phyloP scores from a whole-genome alignment of 129 eudicot genomes.

The Erigeron canadensis region DNA sequence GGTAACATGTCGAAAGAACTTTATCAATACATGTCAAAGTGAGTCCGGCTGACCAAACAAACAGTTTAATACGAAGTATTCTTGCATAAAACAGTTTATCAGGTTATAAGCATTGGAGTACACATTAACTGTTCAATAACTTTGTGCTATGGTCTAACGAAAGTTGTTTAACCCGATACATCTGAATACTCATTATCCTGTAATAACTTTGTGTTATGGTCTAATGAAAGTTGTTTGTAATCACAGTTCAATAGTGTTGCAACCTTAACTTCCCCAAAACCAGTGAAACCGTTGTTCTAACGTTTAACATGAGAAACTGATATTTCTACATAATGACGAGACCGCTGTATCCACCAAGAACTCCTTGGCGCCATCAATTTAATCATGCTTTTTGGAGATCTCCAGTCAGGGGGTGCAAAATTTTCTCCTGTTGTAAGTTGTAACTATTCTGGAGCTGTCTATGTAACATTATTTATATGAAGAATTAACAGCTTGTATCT shows the following conservation, averaged over 20 bases:
- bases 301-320: slow-evolving; percentile 25
- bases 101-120: neutral
- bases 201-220: neutral
- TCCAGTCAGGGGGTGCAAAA: neutral
- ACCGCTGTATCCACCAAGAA: slow-evolving; percentile 25
- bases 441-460: slow-evolving; percentile 26
- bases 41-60: neutral
- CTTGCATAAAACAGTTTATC: no score
- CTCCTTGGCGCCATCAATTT: neutral
- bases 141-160: slow-evolving; percentile 1
- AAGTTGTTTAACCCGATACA: neutral
- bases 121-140: neutral
- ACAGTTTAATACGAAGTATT: neutral
- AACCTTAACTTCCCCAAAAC: slow-evolving; percentile 33
- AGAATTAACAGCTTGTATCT: slow-evolving; percentile 29
- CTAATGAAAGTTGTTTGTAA: slow-evolving; percentile 23
- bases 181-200: neutral
- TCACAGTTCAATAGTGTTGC: slow-evolving; percentile 85
- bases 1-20: neutral
- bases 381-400: neutral
- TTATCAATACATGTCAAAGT: neutral
- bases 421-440: slow-evolving; percentile 34
- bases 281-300: slow-evolving; percentile 51
- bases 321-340: slow-evolving; percentile 27
- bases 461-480: slow-evolving; percentile 16